A percentile compares a stretch with the other conserved stretches of the same genome.
These are phyloP conservation scores for Colletotrichum gigasporum DNA, from an alignment of 2,329 filamentous ascomycete genomes.

Conservation along the genomic window DNA sequence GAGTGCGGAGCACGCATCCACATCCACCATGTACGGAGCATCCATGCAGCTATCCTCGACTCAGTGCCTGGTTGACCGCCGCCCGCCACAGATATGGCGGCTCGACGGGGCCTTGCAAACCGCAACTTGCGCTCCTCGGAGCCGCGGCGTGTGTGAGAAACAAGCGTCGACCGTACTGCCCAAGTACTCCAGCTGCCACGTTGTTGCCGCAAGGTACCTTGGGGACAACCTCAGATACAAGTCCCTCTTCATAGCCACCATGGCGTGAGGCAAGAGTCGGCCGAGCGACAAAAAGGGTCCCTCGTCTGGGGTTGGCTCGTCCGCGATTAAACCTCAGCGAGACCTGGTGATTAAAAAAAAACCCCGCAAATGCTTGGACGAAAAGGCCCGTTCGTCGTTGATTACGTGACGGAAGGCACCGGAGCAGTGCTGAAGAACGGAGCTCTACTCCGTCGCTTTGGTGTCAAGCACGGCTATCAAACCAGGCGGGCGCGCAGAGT, in stretches of 20 bases:
- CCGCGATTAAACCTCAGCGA: not conserved
- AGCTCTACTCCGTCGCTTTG: slow-evolving; percentile 3
- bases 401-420: slow-evolving; percentile 12
- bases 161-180: slow-evolving; percentile 4
- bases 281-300: not conserved
- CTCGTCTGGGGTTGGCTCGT: not conserved
- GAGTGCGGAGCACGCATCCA: not conserved
- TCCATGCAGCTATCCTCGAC: slow-evolving; percentile 8
- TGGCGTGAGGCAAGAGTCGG: no score
- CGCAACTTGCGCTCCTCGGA: not conserved
- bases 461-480: not conserved
- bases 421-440: not conserved
- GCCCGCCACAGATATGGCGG: not conserved
- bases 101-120: not conserved
- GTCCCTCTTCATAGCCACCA: no score
- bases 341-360: not conserved
- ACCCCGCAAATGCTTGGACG: not conserved
- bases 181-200: no score
- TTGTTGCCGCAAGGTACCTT: no score
- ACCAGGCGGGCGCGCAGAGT: not conserved
- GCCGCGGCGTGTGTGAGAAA: not conserved
- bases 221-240: no score
- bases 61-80: slow-evolving; percentile 12
- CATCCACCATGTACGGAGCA: not conserved
- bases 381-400: slow-evolving; percentile 3